Evolutionary conservation across 2,329 filamentous ascomycete species (phyloP).

Genomic region (Cadophora malorum): DNA sequence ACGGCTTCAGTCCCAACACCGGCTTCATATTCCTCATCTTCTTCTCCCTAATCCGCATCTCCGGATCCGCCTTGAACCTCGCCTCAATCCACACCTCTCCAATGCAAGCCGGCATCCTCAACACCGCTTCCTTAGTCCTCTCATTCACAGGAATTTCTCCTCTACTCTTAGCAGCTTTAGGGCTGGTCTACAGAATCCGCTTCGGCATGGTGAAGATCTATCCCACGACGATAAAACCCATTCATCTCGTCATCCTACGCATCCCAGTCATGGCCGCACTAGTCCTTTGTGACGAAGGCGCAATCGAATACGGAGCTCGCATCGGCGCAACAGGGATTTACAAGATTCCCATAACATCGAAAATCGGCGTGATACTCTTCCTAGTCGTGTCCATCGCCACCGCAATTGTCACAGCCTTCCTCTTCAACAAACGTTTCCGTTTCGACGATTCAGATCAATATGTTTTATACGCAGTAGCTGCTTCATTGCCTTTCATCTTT

Average conservation of each 20-base stretch:
- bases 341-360: background rate
- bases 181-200: background rate
- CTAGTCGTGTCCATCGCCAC: background rate
- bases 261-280: constrained; percentile 1
- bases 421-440: background rate
- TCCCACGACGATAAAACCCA: background rate
- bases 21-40: constrained; percentile 23
- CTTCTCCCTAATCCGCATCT: constrained; percentile 26
- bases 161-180: background rate
- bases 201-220: constrained; percentile 16
- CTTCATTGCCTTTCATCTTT: background rate
- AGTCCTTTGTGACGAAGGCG: constrained; percentile 4
- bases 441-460: background rate
- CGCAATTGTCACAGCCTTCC: background rate
- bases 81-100: constrained; percentile 18
- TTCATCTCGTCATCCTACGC: background rate
- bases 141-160: constrained; percentile 3
- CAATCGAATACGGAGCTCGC: background rate
- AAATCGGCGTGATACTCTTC: background rate
- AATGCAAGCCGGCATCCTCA: background rate
- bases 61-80: constrained; percentile 20
- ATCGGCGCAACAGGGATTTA: constrained; percentile 42
- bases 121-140: background rate
- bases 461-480: background rate
- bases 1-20: constrained; percentile 19